These are phyloP conservation scores for Ilyonectria robusta DNA, from an alignment of 2,329 filamentous ascomycete species.

Conservation along the genomic window DNA sequence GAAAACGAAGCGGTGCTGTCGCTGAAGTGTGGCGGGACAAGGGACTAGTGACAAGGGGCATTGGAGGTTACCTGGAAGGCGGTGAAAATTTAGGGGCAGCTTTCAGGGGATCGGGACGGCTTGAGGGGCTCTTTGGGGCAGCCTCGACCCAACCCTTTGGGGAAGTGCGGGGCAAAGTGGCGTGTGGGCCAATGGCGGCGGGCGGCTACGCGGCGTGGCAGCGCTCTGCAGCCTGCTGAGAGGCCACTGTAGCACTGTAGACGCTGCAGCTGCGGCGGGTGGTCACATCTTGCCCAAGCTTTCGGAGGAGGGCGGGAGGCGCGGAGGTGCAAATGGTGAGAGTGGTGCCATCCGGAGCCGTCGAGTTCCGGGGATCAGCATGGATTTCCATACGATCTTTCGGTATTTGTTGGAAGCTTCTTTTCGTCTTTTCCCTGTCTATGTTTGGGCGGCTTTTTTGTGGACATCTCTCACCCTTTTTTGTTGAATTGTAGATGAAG, in stretches of 20 bases:
- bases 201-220: constrained; percentile 40
- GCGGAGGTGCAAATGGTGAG: constrained; percentile 32
- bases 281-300: constrained; percentile 3
- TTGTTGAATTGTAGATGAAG: constrained; percentile 1
- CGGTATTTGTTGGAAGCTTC: constrained; percentile 42
- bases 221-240: background rate
- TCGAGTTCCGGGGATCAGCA: constrained; percentile 41
- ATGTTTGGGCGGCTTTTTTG: background rate
- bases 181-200: constrained; percentile 33
- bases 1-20: constrained; percentile 20
- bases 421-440: constrained; percentile 2
- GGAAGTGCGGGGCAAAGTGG: constrained; percentile 35
- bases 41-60: constrained; percentile 20
- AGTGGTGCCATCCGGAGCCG: constrained; percentile 47
- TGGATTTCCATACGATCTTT: constrained; percentile 46
- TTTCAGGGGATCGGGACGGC: constrained; percentile 40
- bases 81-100: constrained; percentile 45
- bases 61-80: constrained; percentile 45
- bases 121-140: constrained; percentile 16
- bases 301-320: constrained; percentile 38
- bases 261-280: constrained; percentile 3
- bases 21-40: constrained; percentile 23
- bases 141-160: background rate
- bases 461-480: background rate
- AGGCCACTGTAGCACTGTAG: background rate